Evolutionary conservation across 2,329 filamentous ascomycete genomes (phyloP).

Genomic region (Claviceps sp.): DNA sequence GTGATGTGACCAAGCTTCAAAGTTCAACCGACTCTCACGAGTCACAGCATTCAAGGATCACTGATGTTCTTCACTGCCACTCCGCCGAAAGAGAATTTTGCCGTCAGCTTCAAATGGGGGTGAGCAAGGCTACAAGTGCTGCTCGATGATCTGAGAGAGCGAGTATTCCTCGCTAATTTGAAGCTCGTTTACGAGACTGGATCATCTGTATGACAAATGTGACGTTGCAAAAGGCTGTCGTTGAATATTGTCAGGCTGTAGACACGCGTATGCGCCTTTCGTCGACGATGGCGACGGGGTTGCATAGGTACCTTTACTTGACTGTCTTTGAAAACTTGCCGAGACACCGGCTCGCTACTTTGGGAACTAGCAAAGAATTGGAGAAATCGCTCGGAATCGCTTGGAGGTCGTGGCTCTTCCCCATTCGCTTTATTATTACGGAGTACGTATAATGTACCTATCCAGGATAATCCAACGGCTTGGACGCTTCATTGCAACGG

Average conservation of each 20-base stretch:
- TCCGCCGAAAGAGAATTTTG: neutral
- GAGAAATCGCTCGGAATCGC: slow-evolving; percentile 1
- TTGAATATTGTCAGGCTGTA: neutral
- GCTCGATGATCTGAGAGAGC: neutral
- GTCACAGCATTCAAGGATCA: neutral
- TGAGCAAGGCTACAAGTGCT: neutral
- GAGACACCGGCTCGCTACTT: slow-evolving; percentile 7
- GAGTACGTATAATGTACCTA: neutral
- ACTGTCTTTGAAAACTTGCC: neutral
- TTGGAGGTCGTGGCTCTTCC: neutral
- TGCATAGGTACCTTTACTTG: too few relatives aligned
- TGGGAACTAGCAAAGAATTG: slow-evolving; percentile 6
- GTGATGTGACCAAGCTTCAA: neutral
- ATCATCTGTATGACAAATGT: neutral
- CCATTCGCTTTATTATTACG: too few relatives aligned
- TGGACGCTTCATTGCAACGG: neutral
- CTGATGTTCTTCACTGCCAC: neutral
- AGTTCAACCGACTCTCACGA: neutral
- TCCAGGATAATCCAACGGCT: neutral
- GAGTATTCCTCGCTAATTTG: neutral
- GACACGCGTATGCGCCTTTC: neutral
- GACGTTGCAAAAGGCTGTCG: neutral
- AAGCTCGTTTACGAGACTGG: neutral
- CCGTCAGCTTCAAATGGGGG: neutral
- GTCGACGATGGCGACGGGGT: neutral